Percentiles rank a stretch among this genome's conserved stretches.
These are phyloP conservation scores for Lunularia cruciata DNA, from an alignment of 225 moss, liverwort and hornwort species.

Conservation along the genomic window DNA sequence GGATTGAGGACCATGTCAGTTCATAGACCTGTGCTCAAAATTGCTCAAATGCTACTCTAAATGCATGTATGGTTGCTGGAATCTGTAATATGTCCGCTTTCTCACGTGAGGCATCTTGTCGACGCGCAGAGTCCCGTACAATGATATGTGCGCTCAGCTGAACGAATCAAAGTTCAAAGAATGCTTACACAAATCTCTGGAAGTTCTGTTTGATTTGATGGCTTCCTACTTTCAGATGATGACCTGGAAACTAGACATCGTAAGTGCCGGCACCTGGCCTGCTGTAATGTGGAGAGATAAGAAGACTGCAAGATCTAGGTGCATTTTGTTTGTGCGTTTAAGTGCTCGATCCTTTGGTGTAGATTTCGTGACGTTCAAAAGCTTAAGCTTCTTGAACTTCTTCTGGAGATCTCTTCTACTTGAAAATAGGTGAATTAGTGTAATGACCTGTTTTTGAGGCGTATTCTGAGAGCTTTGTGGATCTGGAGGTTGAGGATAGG, in stretches of 20 bases:
- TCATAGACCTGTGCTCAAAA: neutral
- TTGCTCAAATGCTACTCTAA: neutral
- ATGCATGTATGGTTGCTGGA: neutral
- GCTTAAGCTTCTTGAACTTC: too few relatives aligned
- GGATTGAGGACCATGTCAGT: neutral
- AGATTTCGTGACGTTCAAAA: too few relatives aligned
- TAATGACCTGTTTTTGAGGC: too few relatives aligned
- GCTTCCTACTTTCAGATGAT: constrained; percentile 93
- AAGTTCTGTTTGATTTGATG: constrained; percentile 88
- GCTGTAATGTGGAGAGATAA: neutral
- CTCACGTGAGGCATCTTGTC: neutral
- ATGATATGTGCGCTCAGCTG: constrained; percentile 87
- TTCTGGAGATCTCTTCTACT: too few relatives aligned
- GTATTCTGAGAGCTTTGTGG: too few relatives aligned
- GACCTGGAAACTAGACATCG: constrained; percentile 78
- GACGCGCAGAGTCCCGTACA: constrained; percentile 77
- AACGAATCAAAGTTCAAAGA: constrained; percentile 80
- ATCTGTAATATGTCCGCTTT: neutral
- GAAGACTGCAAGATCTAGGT: neutral
- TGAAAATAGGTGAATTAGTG: too few relatives aligned
- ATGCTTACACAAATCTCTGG: constrained; percentile 81
- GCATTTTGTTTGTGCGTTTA: neutral
- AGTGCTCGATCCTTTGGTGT: too few relatives aligned
- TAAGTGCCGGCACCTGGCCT: constrained; percentile 23
- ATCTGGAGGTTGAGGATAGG: too few relatives aligned